Evolutionary conservation across 2,329 filamentous ascomycete species (phyloP).

Genomic region (Tolypocladium guangdongense): DNA sequence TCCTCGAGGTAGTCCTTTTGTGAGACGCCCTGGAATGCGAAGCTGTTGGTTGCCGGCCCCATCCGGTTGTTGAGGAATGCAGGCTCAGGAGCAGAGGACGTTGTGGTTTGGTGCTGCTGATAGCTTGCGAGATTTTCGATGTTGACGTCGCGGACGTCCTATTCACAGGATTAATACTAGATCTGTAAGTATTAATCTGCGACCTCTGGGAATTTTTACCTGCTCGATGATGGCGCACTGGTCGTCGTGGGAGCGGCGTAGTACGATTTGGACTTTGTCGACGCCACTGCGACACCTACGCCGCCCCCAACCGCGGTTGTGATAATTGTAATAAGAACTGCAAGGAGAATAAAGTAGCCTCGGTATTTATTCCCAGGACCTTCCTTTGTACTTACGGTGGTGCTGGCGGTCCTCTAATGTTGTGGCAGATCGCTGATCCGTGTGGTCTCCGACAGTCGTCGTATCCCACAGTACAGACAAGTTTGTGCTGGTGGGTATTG

Average conservation of each 20-base stretch:
- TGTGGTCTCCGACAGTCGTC: not conserved
- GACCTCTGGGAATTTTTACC: not conserved
- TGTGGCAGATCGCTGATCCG: not conserved
- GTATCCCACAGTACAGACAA: not conserved
- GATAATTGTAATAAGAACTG: conserved; percentile 4
- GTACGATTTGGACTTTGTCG: conserved; percentile 2
- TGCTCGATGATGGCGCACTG: not conserved
- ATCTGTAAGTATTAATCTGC: not conserved
- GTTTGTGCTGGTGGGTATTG: not conserved
- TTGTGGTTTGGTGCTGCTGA: not conserved
- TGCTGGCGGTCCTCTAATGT: not conserved
- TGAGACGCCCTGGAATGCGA: conserved; percentile 22
- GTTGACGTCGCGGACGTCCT: not conserved
- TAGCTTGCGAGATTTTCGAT: not conserved
- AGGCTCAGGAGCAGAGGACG: not conserved
- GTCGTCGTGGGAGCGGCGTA: not conserved
- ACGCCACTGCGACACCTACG: conserved; percentile 7
- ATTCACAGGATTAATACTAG: not conserved
- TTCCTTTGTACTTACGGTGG: not conserved
- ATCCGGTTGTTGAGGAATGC: conserved; percentile 15
- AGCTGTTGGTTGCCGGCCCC: conserved; percentile 2
- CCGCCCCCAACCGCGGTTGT: conserved; percentile 9
- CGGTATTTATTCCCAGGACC: conserved; percentile 6
- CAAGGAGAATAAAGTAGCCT: conserved; percentile 7
- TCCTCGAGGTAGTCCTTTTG: conserved; percentile 12